Evolutionary conservation across 495 filamentous ascomycete species (phyloP), one percentile per base, ranked within the genome.

Genomic region (Penicillium longicatenatum): DNA sequence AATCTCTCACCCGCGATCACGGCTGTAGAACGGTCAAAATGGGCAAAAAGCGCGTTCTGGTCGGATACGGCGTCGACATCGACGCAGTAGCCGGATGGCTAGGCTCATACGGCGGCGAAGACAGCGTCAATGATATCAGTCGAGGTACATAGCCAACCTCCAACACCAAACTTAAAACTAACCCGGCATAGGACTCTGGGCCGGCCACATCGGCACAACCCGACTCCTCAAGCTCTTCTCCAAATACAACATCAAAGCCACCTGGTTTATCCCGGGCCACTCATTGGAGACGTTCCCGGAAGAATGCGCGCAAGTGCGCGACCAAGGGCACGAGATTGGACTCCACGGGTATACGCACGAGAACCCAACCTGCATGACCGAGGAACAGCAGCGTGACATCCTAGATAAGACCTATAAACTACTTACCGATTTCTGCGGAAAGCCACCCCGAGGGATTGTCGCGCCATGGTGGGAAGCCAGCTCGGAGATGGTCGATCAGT

Each of bases 221-320:
- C 84, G 89, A 9, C 74, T 93, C 3, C 79, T 93, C 9, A 90
- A 89, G 59, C 69, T 93, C 2, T 90, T 92, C 68, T 79, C 85
- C 8, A 91, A 90, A 68, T 88, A 91, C 78, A 83, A 86, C 55
- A 93, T 93, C 75, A 92, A 89, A 71, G 82, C 87, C 12, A 90
- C 89, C 7, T 92, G 87, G 86, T 92, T 93, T 70, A 91, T 93
- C 57, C 89, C 89, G 0, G 89, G 89, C 0, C 89, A 93, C 70
- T 86, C 84, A 0, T 81, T 93, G 16, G 89, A 93, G 58, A 90
- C 80, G 14, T 92, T 92, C 65, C 89, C 89, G 0, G 86, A 89
- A 64, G 87, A 91, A 64, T 89, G 86, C 63, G 82, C 84, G 26
- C 80, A 83, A 75, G 79, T 93, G 29, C 79, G 86, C n/a, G 89